These are phyloP conservation scores for Sungouiozyma ichnusensis DNA, from an alignment of 805 yeast species.

Conservation along the genomic window DNA sequence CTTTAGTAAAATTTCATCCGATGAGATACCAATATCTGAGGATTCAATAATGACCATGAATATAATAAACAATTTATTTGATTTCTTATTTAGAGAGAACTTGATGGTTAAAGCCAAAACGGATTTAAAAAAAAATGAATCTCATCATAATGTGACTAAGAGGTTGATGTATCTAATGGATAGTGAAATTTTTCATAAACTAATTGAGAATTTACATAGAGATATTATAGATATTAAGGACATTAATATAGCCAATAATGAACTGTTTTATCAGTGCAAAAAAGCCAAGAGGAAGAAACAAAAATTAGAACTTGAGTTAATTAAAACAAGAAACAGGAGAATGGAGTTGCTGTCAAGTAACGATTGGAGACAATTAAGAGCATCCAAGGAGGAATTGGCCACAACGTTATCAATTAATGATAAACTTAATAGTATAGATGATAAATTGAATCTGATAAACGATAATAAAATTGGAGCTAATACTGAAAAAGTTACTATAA, in stretches of 20 bases:
- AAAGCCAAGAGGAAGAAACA: background rate
- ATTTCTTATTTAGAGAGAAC: conserved; percentile 14
- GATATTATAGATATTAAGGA: conserved; percentile 25
- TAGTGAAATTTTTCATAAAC: conserved; percentile 15
- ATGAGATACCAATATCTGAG: conserved; percentile 14
- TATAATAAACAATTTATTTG: conserved; percentile 13
- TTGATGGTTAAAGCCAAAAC: conserved; percentile 18
- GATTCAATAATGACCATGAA: conserved; percentile 21
- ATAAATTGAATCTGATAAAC: background rate
- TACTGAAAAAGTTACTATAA: too few relatives aligned
- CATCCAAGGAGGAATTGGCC: background rate
- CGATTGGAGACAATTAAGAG: background rate
- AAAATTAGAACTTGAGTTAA: background rate
- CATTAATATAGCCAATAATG: conserved; percentile 24
- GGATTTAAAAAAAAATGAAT: conserved; percentile 10
- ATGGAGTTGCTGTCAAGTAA: background rate
- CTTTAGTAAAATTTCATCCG: background rate
- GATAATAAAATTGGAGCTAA: too few relatives aligned
- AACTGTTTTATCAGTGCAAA: conserved; percentile 6
- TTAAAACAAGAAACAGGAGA: background rate
- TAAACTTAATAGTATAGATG: background rate
- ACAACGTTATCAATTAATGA: background rate
- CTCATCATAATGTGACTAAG: conserved; percentile 5
- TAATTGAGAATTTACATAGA: conserved; percentile 10
- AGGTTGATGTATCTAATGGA: conserved; percentile 22